phyloP scores from a whole-genome alignment of 257 asterid genomes.

The Cinchona pubescens region DNA sequence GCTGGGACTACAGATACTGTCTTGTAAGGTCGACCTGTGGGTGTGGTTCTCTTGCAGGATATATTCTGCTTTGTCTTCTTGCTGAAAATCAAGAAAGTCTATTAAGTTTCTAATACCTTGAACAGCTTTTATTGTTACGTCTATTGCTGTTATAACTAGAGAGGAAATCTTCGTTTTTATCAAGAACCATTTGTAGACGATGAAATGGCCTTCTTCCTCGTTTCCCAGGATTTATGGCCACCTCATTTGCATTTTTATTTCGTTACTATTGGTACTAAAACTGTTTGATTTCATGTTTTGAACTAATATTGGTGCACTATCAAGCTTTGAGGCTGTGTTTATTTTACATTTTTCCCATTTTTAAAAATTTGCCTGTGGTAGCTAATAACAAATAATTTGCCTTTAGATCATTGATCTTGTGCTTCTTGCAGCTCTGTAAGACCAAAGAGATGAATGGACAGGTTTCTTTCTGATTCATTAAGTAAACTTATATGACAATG shows the following conservation, averaged over 20 bases:
- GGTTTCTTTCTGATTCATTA: too few relatives aligned
- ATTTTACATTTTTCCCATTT: too few relatives aligned
- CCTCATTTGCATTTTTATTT: not conserved
- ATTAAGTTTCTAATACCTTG: slow-evolving; percentile 10
- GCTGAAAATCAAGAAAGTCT: slow-evolving; percentile 9
- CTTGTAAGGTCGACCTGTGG: slow-evolving; percentile 25
- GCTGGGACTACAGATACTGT: slow-evolving; percentile 28
- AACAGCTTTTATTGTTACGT: slow-evolving; percentile 14
- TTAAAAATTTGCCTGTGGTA: not conserved
- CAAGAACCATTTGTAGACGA: not conserved
- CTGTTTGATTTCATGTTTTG: not conserved
- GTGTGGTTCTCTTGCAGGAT: slow-evolving; percentile 18
- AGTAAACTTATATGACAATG: too few relatives aligned
- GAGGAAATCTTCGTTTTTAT: slow-evolving; percentile 3
- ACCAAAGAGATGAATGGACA: too few relatives aligned
- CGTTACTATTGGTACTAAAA: not conserved
- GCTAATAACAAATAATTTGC: not conserved
- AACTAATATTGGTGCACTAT: not conserved
- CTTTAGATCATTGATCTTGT: not conserved
- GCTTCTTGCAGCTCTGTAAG: too few relatives aligned
- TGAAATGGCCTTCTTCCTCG: slow-evolving; percentile 1
- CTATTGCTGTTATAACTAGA: slow-evolving; percentile 13
- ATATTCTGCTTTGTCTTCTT: slow-evolving; percentile 7
- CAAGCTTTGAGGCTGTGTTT: not conserved
- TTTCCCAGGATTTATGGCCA: not conserved